These are phyloP conservation scores for Penicillium sp. DNA, from an alignment of 2,329 filamentous ascomycete species.

Conservation along the genomic window DNA sequence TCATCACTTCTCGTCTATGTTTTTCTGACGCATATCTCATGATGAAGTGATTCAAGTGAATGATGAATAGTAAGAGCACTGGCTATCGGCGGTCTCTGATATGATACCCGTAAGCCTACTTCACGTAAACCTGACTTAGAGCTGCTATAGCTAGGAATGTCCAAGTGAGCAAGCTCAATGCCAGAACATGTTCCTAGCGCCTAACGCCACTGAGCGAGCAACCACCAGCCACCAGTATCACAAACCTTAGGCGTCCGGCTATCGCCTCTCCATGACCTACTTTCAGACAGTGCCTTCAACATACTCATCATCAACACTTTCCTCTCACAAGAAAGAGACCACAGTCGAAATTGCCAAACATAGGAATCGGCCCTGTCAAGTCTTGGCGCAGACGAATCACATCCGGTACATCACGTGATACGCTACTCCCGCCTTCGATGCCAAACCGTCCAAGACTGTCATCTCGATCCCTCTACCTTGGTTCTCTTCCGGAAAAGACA, in stretches of 20 bases:
- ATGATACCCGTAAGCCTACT: background rate
- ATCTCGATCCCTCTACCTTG: constrained; percentile 22
- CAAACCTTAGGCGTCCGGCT: background rate
- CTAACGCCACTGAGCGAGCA: background rate
- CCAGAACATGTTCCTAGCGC: background rate
- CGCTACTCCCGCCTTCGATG: constrained; percentile 39
- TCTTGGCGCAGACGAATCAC: constrained; percentile 31
- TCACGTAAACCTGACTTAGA: background rate
- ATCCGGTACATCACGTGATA: constrained; percentile 30
- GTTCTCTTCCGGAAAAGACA: constrained; percentile 7
- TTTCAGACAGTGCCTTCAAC: background rate
- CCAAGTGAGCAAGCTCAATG: background rate
- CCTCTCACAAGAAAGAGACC: background rate
- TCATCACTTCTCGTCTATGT: too few species aligned
- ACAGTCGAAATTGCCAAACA: background rate
- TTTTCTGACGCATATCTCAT: too few species aligned
- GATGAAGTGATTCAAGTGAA: too few species aligned
- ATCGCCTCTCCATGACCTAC: background rate
- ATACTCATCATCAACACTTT: background rate
- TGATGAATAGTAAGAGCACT: too few species aligned
- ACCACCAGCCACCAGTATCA: background rate
- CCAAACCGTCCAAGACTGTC: constrained; percentile 36
- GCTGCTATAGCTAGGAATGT: background rate
- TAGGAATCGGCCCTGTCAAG: background rate
- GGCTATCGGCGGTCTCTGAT: background rate